phyloP scores from a whole-genome alignment of 192 early-diverging fungal species.

The Bifiguratus adelaidae region DNA sequence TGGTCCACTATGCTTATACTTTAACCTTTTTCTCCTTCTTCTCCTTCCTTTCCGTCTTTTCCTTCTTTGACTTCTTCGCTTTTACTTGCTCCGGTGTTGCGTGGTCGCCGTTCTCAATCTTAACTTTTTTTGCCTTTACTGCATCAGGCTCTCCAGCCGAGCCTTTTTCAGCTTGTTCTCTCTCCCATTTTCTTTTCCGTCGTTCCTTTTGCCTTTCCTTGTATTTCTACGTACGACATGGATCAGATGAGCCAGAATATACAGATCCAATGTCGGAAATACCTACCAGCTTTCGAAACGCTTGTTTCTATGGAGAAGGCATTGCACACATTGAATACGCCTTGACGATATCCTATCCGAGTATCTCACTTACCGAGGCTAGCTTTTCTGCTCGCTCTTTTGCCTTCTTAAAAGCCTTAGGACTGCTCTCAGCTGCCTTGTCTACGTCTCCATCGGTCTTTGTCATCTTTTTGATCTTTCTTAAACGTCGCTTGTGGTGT shows the following conservation, averaged over 20 bases:
- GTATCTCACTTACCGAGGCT: neutral
- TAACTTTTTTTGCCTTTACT: no score
- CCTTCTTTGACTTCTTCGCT: no score
- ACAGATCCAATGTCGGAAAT: no score
- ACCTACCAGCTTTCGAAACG: no score
- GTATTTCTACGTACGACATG: conserved; percentile 2
- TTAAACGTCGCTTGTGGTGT: conserved; percentile 7
- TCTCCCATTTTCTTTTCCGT: conserved; percentile 12
- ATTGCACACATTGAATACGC: no score
- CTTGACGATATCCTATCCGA: no score
- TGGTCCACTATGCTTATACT: no score
- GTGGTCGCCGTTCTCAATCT: no score
- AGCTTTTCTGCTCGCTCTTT: conserved; percentile 1
- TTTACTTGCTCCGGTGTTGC: no score
- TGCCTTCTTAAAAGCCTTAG: conserved; percentile 4
- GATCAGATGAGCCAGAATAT: neutral
- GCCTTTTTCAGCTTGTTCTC: conserved; percentile 7
- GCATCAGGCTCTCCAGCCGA: no score
- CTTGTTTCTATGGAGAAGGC: no score
- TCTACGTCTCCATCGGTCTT: neutral
- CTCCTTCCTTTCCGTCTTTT: neutral
- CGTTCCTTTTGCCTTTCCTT: conserved; percentile 12
- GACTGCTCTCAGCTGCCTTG: conserved; percentile 3
- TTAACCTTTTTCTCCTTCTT: neutral
- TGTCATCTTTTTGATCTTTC: conserved; percentile 2